These are phyloP conservation scores for Passalora sequoiae DNA, from an alignment of 2,329 filamentous ascomycete genomes.

Conservation along the genomic window DNA sequence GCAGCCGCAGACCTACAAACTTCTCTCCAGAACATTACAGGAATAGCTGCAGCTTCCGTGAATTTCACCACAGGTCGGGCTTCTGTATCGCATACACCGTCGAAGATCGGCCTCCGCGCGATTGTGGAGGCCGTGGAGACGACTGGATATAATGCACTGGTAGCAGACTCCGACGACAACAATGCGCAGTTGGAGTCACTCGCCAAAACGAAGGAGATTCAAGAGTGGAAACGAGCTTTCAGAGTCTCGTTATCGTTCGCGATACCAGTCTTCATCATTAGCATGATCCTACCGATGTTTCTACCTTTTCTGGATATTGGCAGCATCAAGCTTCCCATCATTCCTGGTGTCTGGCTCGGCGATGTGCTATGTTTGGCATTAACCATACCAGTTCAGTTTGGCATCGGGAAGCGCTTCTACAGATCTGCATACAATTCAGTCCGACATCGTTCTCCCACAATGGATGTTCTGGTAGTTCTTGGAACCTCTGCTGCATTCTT, in stretches of 20 bases:
- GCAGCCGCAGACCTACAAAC: constrained; percentile 69
- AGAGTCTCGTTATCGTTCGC: constrained; percentile 72
- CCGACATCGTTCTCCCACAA: constrained; percentile 85
- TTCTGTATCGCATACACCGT: constrained; percentile 66
- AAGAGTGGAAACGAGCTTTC: constrained; percentile 84
- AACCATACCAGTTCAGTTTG: constrained; percentile 92
- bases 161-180: constrained; percentile 90
- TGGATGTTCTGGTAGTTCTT: constrained; percentile 93
- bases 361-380: constrained; percentile 78
- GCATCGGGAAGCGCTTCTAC: constrained; percentile 92
- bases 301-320: constrained; percentile 73
- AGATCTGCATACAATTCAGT: constrained; percentile 87
- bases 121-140: constrained; percentile 78
- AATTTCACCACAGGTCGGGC: constrained; percentile 69
- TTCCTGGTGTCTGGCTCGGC: constrained; percentile 76
- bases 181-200: constrained; percentile 94
- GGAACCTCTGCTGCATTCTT: constrained; percentile 95
- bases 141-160: constrained; percentile 80
- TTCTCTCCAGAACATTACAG: constrained; percentile 58
- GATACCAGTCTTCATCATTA: constrained; percentile 82
- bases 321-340: constrained; percentile 54
- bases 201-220: constrained; percentile 92
- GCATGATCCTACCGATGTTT: constrained; percentile 91
- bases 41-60: constrained; percentile 68
- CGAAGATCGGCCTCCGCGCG: constrained; percentile 68